Evolutionary conservation across 2,329 filamentous ascomycete species (phyloP), one percentile per base, ranked within the genome.

Genomic region (Colletotrichum phormii): DNA sequence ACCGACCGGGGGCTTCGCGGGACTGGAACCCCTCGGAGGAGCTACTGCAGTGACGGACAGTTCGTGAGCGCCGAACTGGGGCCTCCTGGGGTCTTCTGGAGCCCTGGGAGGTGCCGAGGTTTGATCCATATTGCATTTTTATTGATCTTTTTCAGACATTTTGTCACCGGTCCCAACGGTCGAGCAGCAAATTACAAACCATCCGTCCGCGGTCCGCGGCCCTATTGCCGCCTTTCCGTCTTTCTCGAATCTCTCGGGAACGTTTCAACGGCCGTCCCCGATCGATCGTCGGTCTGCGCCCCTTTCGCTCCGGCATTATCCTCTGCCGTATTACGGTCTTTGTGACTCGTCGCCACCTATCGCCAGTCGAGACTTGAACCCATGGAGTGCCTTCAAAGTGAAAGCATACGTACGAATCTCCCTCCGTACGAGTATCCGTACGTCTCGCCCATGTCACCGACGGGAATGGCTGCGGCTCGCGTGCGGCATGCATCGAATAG

Each of bases 1-100:
- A 37, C 61, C 51, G 62, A 65, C 67, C 37, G 66, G 66, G 64
- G 66, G 31, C 22, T 54, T 49, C 18, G 37, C 29, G 35, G 60
- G 60, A 46, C 66, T 46, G 53, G 60, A 64, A 49, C 26, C 22
- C 58, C 33, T 64, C 62, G 33, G 61, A 64, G 26, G 42, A 33
- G 26, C 61, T 63, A 61, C 60, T 64, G 49, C 62, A 29, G 33
- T 22, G 31, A 35, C 60, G 29, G 49, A 42, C 62, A 51, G 42
- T 62, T 51, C 29, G n/a, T 24, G n/a, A 35, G 46, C 61, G 18
- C 46, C 37, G 59, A 29, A 46, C 18, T 31, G 35, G 59, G 26
- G 26, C n/a, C 37, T 42, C 37, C 37, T 42, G 37, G 37, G 37
- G 37, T 42, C 37, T 42, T 42, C 18, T 31, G 35, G 59, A 18